A percentile compares a stretch with the other conserved stretches of the same genome.
Conservation (phyloP, 345 rosid species). For the Ceriops tagal region DNA sequence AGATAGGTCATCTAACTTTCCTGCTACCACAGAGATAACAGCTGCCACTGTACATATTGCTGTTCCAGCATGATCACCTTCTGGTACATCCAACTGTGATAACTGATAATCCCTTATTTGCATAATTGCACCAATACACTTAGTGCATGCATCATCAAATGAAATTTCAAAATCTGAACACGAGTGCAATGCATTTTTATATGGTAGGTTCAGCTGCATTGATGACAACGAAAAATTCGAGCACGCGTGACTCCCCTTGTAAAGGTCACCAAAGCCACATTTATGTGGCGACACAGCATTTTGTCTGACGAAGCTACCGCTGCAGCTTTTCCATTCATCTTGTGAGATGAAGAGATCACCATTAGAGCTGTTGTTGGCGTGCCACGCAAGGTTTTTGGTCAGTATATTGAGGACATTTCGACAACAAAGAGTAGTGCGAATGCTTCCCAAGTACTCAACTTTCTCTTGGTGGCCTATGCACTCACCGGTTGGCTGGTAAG, state of each 20-base stretch:
- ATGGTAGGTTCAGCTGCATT: constrained; percentile 10
- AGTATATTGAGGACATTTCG: constrained; percentile 39
- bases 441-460: constrained; percentile 27
- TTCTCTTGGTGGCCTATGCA: constrained; percentile 30
- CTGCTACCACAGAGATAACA: constrained; percentile 39
- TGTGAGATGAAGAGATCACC: constrained; percentile 29
- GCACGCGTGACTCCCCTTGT: constrained; percentile 25
- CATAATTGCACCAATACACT: constrained; percentile 28
- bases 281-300: constrained; percentile 9
- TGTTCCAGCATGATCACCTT: constrained; percentile 7
- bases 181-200: constrained; percentile 1
- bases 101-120: constrained; percentile 2
- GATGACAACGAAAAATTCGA: constrained; percentile 25
- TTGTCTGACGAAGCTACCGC: constrained; percentile 18
- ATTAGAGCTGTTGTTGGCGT: not conserved
- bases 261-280: constrained; percentile 43
- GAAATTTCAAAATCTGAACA: constrained; percentile 39
- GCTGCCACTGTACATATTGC: constrained; percentile 35
- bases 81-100: not conserved
- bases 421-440: constrained; percentile 45
- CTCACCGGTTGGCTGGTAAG: constrained; percentile 46
- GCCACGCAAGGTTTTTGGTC: constrained; percentile 38
- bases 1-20: constrained; percentile 12
- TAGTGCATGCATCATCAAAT: constrained; percentile 22
- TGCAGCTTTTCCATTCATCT: constrained; percentile 35